These are phyloP conservation scores for Vanderwaltozyma yarrowii DNA, from an alignment of 805 yeast genomes.

Conservation along the genomic window DNA sequence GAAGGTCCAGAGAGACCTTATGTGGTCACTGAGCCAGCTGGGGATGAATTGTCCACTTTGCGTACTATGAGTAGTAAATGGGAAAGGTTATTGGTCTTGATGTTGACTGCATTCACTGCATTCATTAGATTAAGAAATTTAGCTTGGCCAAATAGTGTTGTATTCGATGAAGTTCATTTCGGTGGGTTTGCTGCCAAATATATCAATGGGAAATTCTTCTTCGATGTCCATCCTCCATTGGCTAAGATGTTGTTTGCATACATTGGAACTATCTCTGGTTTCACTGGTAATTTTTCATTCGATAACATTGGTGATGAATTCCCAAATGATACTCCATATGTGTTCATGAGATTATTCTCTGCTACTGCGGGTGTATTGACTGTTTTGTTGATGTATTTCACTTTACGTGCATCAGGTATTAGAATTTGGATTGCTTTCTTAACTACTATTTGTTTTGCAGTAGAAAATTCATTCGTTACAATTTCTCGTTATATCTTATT, in stretches of 20 bases:
- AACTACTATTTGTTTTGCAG: slow-evolving; percentile 43
- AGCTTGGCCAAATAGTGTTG: slow-evolving; percentile 65
- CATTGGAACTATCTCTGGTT: slow-evolving; percentile 55
- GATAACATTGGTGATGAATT: slow-evolving; percentile 50
- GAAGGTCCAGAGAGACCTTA: slow-evolving; percentile 47
- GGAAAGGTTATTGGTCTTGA: slow-evolving; percentile 34
- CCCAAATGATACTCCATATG: slow-evolving; percentile 51
- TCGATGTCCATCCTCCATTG: slow-evolving; percentile 73
- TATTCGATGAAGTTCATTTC: slow-evolving; percentile 85
- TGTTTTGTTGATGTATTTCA: slow-evolving; percentile 51
- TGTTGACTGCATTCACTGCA: slow-evolving; percentile 41
- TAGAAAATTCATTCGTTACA: slow-evolving; percentile 60
- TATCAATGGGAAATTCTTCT: slow-evolving; percentile 48
- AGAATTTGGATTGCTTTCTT: slow-evolving; percentile 51
- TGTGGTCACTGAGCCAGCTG: slow-evolving; percentile 42
- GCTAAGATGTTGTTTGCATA: slow-evolving; percentile 66
- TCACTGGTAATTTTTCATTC: slow-evolving; percentile 59
- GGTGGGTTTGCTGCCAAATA: slow-evolving; percentile 89
- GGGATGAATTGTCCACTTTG: slow-evolving; percentile 25
- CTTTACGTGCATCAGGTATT: slow-evolving; percentile 67
- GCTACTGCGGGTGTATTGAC: slow-evolving; percentile 62
- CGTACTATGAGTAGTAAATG: slow-evolving; percentile 31
- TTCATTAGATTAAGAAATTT: slow-evolving; percentile 53
- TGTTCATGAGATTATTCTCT: slow-evolving; percentile 57
- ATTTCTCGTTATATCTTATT: slow-evolving; percentile 63